Percentiles rank a stretch among this genome's conserved stretches.
These are phyloP conservation scores for Fusarium oxysporum DNA, from an alignment of 2,329 filamentous ascomycete genomes.

Conservation along the genomic window DNA sequence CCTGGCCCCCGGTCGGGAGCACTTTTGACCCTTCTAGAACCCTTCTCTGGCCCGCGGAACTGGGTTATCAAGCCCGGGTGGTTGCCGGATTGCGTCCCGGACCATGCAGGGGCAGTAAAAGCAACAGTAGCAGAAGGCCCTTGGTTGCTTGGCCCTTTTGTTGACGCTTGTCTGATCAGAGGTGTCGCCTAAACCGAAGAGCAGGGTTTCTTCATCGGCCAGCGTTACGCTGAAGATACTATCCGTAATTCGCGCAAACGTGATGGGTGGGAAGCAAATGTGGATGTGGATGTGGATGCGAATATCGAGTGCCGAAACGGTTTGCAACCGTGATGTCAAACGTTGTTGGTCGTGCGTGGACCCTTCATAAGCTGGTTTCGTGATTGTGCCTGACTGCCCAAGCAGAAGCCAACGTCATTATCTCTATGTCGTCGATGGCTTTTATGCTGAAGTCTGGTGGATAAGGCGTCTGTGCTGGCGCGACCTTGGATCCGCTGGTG, in stretches of 20 bases:
- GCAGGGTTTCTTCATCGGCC: slow-evolving; percentile 10
- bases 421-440: slow-evolving; percentile 25
- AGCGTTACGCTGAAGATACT: slow-evolving; percentile 15
- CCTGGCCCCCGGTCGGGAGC: slow-evolving; percentile 32
- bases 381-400: slow-evolving; percentile 1
- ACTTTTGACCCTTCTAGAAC: slow-evolving; percentile 47
- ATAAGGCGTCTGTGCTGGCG: slow-evolving; percentile 1
- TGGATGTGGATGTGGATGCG: neutral
- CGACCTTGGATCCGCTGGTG: slow-evolving; percentile 12
- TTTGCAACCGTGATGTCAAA: slow-evolving; percentile 7
- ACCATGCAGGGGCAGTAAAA: slow-evolving; percentile 32
- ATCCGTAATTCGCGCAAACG: slow-evolving; percentile 23
- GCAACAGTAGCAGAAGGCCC: slow-evolving; percentile 16
- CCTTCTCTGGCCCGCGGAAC: slow-evolving; percentile 47
- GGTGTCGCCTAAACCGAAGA: slow-evolving; percentile 15
- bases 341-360: neutral
- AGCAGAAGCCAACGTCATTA: slow-evolving; percentile 20
- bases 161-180: slow-evolving; percentile 14
- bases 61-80: slow-evolving; percentile 37
- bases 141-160: slow-evolving; percentile 22
- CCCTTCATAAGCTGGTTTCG: slow-evolving; percentile 6
- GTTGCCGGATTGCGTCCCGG: slow-evolving; percentile 39
- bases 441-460: neutral
- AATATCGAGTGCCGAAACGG: neutral
- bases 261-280: neutral